Evolutionary conservation across 768 basidiomycete species (phyloP), one percentile per base, ranked within the genome.

Genomic region (Neoboletus brunneissimus): DNA sequence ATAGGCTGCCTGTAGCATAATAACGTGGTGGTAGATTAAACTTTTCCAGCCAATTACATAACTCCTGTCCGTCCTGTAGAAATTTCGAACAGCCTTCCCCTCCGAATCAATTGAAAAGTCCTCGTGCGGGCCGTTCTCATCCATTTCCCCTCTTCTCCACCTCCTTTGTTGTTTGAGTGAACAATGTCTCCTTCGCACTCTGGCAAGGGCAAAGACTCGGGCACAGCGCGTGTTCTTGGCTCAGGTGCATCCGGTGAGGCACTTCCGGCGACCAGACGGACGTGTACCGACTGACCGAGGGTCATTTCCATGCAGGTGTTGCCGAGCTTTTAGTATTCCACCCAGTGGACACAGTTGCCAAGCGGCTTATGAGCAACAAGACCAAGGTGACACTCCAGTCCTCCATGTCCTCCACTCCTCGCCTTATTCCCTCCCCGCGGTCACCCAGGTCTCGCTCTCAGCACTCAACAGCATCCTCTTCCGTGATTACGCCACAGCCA

Each of bases 291-390:
- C 40, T 59, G 32, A 66, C 44, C 25, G 11, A 51, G 8, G 0
- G 2, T 1, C 34, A 8, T 13, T 15, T 15, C 0, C 7, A 16
- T 54, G 18, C 60, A 96, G 95, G 95, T 68, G 79, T 99, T 66
- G 94, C 95, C 62, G 96, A 99, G 78, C 81, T 99, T 52, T 75
- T 97, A 63, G 84, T 98, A 20, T 97, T 98, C 77, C 94, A 97
- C 71, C 94, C 94, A 20, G 91, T 94, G 23, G 94, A 99, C 75
- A 99, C 97, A 1, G 87, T 98, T 53, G 94, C 97, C n/a, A 99
- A 99, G 74, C 88, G 96, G 35, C 73, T 99, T 51, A 99, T 99
- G 96, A 95, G 92, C 72, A 97, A 98, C 83, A 94, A 94, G 78
- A 79, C 80, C 59, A 90, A 89, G 81, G 91, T 86, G 54, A 9